Conservation (phyloP, 768 basidiomycete species). For the Leccinellum luteum region DNA sequence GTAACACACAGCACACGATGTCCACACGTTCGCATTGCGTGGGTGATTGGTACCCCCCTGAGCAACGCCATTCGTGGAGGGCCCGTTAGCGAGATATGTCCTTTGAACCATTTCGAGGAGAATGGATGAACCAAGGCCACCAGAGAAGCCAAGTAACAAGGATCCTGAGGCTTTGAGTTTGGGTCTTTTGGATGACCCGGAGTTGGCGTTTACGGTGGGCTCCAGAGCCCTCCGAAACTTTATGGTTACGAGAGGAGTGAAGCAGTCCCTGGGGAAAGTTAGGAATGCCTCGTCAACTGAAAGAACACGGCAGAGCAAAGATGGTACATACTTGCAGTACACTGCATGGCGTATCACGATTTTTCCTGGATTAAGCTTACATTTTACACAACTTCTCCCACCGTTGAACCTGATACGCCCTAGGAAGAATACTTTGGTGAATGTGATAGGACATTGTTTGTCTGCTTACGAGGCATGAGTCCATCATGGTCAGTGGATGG, state of each 20-base stretch:
- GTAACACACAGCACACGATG: conserved; percentile 60
- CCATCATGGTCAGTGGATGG: conserved; percentile 56
- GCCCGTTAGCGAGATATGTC: conserved; percentile 46
- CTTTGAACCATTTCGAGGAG: conserved; percentile 65
- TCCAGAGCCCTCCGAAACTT: conserved; percentile 69
- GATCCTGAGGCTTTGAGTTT: conserved; percentile 66
- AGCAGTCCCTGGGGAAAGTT: conserved; percentile 51
- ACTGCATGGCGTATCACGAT: conserved; percentile 76
- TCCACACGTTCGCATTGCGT: conserved; percentile 59
- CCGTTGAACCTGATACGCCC: conserved; percentile 68
- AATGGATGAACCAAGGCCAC: conserved; percentile 73
- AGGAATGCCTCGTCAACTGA: not conserved
- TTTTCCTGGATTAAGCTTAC: conserved; percentile 62
- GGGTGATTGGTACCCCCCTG: conserved; percentile 68
- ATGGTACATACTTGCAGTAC: conserved; percentile 69
- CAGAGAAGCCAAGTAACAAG: conserved; percentile 70
- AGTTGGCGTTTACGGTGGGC: conserved; percentile 56
- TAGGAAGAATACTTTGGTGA: conserved; percentile 25
- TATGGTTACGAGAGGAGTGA: conserved; percentile 55
- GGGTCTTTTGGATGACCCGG: conserved; percentile 54
- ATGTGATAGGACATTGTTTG: not conserved
- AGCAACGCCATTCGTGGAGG: conserved; percentile 28
- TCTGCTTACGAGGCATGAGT: conserved; percentile 62
- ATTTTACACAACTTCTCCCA: conserved; percentile 68
- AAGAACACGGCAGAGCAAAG: conserved; percentile 8